A percentile compares a stretch with the other conserved stretches of the same genome.
These are phyloP conservation scores for Graphiopsis chlorocephala DNA, from an alignment of 2,329 filamentous ascomycete species.

Conservation along the genomic window DNA sequence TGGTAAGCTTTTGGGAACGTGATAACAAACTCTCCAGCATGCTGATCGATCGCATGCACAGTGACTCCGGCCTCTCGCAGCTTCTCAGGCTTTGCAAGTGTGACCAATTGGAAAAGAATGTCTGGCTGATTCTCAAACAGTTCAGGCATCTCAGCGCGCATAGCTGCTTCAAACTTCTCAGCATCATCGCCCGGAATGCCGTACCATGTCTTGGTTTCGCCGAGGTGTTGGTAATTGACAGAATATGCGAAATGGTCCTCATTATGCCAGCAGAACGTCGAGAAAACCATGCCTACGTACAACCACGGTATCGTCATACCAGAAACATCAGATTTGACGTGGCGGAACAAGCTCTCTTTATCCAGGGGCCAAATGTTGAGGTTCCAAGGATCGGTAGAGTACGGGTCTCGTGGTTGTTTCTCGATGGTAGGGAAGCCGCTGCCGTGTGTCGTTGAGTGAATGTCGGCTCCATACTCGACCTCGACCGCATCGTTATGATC, in stretches of 20 bases:
- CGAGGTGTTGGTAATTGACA: slow-evolving; percentile 97
- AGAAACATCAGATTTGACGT: slow-evolving; percentile 97
- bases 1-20: slow-evolving; percentile 98
- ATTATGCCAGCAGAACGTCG: slow-evolving; percentile 99
- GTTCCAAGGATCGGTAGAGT: slow-evolving; percentile 92
- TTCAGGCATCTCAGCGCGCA: slow-evolving; percentile 92
- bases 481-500: slow-evolving; percentile 94
- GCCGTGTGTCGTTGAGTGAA: slow-evolving; percentile 95
- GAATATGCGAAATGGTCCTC: slow-evolving; percentile 98
- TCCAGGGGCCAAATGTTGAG: slow-evolving; percentile 88
- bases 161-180: slow-evolving; percentile 90
- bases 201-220: slow-evolving; percentile 98
- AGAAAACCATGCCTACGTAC: slow-evolving; percentile 99
- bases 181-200: slow-evolving; percentile 92
- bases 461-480: slow-evolving; percentile 96
- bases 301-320: slow-evolving; percentile 99
- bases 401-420: slow-evolving; percentile 80
- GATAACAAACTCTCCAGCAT: slow-evolving; percentile 92
- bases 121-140: slow-evolving; percentile 96
- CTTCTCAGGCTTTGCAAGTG: slow-evolving; percentile 87
- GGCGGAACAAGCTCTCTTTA: slow-evolving; percentile 86
- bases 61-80: slow-evolving; percentile 87
- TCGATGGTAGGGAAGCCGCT: slow-evolving; percentile 96
- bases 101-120: slow-evolving; percentile 95
- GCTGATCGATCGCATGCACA: slow-evolving; percentile 92